A percentile compares a stretch with the other conserved stretches of the same genome.
Conservation (phyloP, 495 filamentous ascomycete species). For the Hyphodiscus hymeniophilus region DNA sequence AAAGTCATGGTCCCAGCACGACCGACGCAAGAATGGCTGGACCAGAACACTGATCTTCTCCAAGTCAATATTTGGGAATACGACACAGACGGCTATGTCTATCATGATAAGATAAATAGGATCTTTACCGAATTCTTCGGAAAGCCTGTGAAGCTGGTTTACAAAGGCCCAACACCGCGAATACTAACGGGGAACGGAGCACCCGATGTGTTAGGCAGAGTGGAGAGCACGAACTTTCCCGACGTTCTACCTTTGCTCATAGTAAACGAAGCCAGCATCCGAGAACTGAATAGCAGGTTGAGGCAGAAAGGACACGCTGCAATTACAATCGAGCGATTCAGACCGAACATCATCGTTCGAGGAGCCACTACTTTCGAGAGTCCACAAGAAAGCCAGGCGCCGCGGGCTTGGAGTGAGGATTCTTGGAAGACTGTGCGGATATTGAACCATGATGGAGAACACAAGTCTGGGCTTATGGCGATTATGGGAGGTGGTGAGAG, state of each 20-base stretch:
- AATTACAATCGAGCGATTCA: constrained; percentile 1
- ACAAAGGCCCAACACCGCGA: constrained; percentile 3
- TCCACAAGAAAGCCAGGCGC: neutral
- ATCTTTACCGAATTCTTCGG: constrained; percentile 6
- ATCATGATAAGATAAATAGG: neutral
- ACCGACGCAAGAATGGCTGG: neutral
- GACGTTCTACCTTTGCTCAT: constrained; percentile 1
- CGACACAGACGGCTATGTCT: constrained; percentile 5
- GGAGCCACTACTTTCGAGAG: neutral
- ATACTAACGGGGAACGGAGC: constrained; percentile 1
- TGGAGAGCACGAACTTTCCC: constrained; percentile 6
- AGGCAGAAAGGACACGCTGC: constrained; percentile 1
- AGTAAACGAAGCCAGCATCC: neutral
- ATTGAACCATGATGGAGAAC: neutral
- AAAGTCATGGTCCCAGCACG: neutral
- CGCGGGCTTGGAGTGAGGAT: neutral
- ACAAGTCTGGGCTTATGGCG: neutral
- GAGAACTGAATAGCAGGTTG: constrained; percentile 1
- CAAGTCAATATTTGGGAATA: no score
- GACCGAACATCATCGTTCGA: constrained; percentile 5
- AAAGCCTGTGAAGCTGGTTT: neutral
- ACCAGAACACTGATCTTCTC: neutral
- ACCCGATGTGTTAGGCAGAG: constrained; percentile 2
- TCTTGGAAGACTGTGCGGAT: constrained; percentile 2
- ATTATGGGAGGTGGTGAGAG: neutral